A percentile compares a stretch with the other conserved stretches of the same genome.
Conservation (phyloP, 768 basidiomycete species). For the Tylopilus balloui region DNA sequence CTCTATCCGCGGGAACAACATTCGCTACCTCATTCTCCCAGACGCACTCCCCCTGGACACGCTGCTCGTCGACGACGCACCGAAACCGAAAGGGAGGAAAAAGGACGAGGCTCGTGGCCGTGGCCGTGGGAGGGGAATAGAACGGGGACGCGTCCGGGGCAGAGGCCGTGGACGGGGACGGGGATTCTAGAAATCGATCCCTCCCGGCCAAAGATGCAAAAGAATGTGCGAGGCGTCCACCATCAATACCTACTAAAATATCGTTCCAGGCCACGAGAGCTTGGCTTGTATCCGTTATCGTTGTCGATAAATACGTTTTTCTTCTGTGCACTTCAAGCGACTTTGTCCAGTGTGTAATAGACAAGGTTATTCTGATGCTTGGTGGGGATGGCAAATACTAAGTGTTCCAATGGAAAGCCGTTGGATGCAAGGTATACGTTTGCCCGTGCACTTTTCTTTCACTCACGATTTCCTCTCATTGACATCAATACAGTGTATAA, state of each 20-base stretch:
- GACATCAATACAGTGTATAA: too few relatives aligned
- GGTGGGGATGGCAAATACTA: too few relatives aligned
- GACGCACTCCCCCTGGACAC: slow-evolving; percentile 96
- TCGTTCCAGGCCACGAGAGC: slow-evolving; percentile 12
- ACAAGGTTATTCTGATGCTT: too few relatives aligned
- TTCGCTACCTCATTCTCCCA: slow-evolving; percentile 96
- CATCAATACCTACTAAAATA: slow-evolving; percentile 27
- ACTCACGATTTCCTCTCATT: too few relatives aligned
- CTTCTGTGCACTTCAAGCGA: too few relatives aligned
- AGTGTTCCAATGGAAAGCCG: too few relatives aligned
- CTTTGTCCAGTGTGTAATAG: too few relatives aligned
- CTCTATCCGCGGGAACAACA: slow-evolving; percentile 94
- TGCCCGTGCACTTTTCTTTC: too few relatives aligned
- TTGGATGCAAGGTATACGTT: too few relatives aligned
- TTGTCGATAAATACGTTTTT: slow-evolving; percentile 10
- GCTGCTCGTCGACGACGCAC: slow-evolving; percentile 94
- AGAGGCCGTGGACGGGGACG: slow-evolving; percentile 50
- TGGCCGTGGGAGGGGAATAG: slow-evolving; percentile 49
- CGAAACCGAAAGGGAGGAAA: slow-evolving; percentile 89
- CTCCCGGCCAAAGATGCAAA: neutral
- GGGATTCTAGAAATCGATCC: slow-evolving; percentile 32
- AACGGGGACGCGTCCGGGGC: slow-evolving; percentile 52
- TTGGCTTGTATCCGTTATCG: slow-evolving; percentile 20
- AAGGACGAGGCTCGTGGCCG: slow-evolving; percentile 77
- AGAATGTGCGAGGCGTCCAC: slow-evolving; percentile 8